Conservation (phyloP, 805 yeast genomes). For the Metahyphopichia silvanorum region DNA sequence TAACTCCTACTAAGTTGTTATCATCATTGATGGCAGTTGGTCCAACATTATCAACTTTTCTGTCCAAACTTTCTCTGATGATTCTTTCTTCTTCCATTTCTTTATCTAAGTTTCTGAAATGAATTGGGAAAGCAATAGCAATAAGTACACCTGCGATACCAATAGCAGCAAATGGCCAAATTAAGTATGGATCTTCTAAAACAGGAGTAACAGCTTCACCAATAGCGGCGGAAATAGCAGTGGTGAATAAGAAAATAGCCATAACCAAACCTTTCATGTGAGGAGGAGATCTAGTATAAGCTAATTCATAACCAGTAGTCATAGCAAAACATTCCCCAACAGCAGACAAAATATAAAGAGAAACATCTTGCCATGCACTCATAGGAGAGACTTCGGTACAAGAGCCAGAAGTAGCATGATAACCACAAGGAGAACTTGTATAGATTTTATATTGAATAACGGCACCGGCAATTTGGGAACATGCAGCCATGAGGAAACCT, state of each 20-base stretch:
- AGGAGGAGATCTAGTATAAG: slow-evolving; percentile 50
- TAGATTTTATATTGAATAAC: slow-evolving; percentile 48
- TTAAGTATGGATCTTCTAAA: slow-evolving; percentile 38
- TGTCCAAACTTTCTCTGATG: slow-evolving; percentile 18
- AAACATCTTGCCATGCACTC: slow-evolving; percentile 25
- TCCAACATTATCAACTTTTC: slow-evolving; percentile 1
- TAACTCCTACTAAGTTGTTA: slow-evolving; percentile 20
- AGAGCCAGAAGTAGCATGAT: slow-evolving; percentile 38
- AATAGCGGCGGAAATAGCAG: slow-evolving; percentile 48
- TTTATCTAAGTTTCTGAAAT: slow-evolving; percentile 36
- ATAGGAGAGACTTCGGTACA: slow-evolving; percentile 21
- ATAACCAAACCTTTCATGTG: slow-evolving; percentile 49
- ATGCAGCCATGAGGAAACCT: slow-evolving; percentile 47
- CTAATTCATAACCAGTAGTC: slow-evolving; percentile 52
- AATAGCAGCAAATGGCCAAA: slow-evolving; percentile 39
- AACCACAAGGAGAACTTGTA: slow-evolving; percentile 50
- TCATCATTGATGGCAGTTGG: slow-evolving; percentile 18
- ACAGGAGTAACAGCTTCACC: slow-evolving; percentile 41
- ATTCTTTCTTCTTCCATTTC: slow-evolving; percentile 37
- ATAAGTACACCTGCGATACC: slow-evolving; percentile 32
- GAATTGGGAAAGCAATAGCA: slow-evolving; percentile 27
- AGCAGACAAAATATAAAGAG: slow-evolving; percentile 41
- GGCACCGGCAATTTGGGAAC: slow-evolving; percentile 49
- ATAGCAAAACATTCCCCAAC: slow-evolving; percentile 52
- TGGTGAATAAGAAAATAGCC: slow-evolving; percentile 42